Evolutionary conservation across 257 asterid species (phyloP).

Genomic region (Craterostigma plantagineum): DNA sequence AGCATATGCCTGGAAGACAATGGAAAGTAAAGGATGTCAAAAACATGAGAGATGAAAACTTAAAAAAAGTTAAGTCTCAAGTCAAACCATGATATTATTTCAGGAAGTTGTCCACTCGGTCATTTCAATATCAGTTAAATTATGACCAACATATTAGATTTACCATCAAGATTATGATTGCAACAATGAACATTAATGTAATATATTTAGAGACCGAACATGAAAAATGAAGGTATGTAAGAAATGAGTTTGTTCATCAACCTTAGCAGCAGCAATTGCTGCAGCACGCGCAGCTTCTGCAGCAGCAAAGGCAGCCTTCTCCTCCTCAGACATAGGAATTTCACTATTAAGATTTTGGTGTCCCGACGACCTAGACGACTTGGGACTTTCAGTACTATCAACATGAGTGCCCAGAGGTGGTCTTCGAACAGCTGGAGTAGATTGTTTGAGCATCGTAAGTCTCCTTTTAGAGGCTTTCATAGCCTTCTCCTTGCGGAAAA

Average conservation of each 20-base stretch:
- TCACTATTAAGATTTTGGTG: conserved; percentile 21
- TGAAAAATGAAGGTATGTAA: conserved; percentile 1
- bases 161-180: too few species aligned
- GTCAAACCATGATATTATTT: too few species aligned
- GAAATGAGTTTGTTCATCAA: conserved; percentile 22
- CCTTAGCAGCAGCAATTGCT: conserved; percentile 93
- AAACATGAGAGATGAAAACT: too few species aligned
- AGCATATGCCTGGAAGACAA: conserved; percentile 63
- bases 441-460: conserved; percentile 9
- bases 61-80: too few species aligned
- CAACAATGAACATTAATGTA: too few species aligned
- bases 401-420: conserved; percentile 48
- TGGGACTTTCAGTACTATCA: conserved; percentile 23
- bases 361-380: conserved; percentile 14
- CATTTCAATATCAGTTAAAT: too few species aligned
- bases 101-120: too few species aligned
- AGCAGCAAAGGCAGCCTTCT: conserved; percentile 75
- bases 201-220: neutral
- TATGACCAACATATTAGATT: too few species aligned
- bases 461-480: too few species aligned
- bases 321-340: conserved; percentile 71
- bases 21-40: neutral
- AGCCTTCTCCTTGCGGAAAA: conserved; percentile 93
- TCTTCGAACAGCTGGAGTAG: conserved; percentile 33
- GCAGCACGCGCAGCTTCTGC: conserved; percentile 95